phyloP scores from a whole-genome alignment of 2,329 filamentous ascomycete genomes.

The Epichloe scottii region DNA sequence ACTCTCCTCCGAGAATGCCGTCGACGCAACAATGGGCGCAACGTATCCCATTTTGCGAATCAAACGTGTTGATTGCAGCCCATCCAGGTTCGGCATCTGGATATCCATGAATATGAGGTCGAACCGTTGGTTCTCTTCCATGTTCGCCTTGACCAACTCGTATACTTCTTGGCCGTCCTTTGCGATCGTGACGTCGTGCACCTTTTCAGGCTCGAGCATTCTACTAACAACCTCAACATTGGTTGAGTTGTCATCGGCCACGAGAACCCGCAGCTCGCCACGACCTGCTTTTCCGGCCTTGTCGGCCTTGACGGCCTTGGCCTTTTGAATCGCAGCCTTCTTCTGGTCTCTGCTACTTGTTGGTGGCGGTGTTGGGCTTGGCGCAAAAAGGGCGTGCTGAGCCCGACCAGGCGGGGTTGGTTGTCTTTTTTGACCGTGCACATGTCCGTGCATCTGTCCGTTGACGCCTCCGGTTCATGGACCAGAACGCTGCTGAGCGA shows the following conservation, averaged over 20 bases:
- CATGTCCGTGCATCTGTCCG: constrained; percentile 7
- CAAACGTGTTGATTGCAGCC: constrained; percentile 70
- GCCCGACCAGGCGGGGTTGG: constrained; percentile 70
- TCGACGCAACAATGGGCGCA: constrained; percentile 80
- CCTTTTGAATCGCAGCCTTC: constrained; percentile 51
- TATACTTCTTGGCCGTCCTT: constrained; percentile 80
- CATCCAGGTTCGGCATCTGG: constrained; percentile 88
- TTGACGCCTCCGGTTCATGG: constrained; percentile 6
- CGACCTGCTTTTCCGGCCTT: constrained; percentile 33
- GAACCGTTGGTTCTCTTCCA: constrained; percentile 60
- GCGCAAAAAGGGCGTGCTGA: constrained; percentile 72
- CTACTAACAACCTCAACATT: constrained; percentile 47
- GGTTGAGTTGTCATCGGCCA: constrained; percentile 59
- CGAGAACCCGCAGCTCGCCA: constrained; percentile 64
- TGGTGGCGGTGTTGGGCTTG: constrained; percentile 23
- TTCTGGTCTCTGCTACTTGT: constrained; percentile 40
- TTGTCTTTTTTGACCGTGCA: constrained; percentile 10
- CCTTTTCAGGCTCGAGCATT: constrained; percentile 62
- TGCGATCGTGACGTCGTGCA: constrained; percentile 81
- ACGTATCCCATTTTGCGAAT: constrained; percentile 80
- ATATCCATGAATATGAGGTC: constrained; percentile 95
- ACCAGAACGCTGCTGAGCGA: constrained; percentile 14
- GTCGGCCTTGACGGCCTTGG: constrained; percentile 43
- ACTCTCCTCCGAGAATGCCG: constrained; percentile 81
- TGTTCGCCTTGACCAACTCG: constrained; percentile 70